Evolutionary conservation across 352 stramenopile genomes (phyloP), one percentile per base, ranked within the genome.

Genomic region (Phytophthora ramorum): DNA sequence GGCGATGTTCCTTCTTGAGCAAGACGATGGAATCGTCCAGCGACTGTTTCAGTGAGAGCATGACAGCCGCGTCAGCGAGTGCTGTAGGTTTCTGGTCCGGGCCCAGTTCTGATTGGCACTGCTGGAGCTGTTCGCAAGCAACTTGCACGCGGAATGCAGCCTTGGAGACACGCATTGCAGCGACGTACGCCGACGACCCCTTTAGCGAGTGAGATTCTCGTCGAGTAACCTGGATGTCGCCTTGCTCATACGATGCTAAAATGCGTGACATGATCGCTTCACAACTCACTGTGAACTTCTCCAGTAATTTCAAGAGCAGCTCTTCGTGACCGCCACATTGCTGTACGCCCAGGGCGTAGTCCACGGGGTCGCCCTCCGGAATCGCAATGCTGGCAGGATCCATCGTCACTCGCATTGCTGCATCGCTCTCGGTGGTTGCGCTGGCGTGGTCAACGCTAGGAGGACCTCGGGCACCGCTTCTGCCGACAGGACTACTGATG

Each of bases 201-300:
- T 95, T 95, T 10, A 95, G 65, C 12, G 87, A 93, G 69, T 95
- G 87, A 8, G 83, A 76, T 71, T 95, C 87, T 16, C 87, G 80
- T 8, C 81, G 73, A 28, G 87, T 73, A 20, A 84, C 57, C 3
- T 57, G 49, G 19, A 91, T 75, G 28, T 93, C 74, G n/a, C 67
- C 71, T 46, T 66, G 35, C 10, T 81, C 57, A 22, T 88, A 79
- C 0, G 83, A 78, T 37, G 58, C 63, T 17, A 87, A 56, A 53
- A 95, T 85, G 2, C 80, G 71, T 4, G 63, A 55, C 78, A 93
- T 89, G 34, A 82, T 77, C 0, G 55, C 70, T 51, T 92, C 82
- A 52, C 80, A 91, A 7, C 79, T 87, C 24, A 83, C 46, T 1
- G 57, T 69, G 59, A 93, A 95, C 64, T 93, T 95, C 59, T 93